Conservation (phyloP, 1,284 basidiomycete species). For the Lignosus rhinocerotis region DNA sequence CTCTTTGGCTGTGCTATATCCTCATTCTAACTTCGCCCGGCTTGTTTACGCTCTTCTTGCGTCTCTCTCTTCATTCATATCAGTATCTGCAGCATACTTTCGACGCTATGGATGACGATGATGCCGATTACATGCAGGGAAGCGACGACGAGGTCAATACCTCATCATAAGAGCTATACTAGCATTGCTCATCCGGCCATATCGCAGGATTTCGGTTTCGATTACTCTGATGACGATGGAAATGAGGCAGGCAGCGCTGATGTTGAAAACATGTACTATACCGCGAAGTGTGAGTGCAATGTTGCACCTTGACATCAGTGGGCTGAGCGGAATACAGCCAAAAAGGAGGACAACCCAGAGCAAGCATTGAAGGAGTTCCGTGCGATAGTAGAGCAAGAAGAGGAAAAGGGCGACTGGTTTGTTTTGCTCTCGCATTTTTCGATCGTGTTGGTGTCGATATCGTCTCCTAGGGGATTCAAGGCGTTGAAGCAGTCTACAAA, state of each 20-base stretch:
- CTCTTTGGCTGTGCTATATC: conserved; percentile 1
- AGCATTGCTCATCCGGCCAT: conserved; percentile 12
- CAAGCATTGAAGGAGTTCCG: conserved; percentile 87
- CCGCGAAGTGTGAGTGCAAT: conserved; percentile 80
- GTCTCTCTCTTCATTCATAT: neutral
- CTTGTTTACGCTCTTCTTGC: neutral
- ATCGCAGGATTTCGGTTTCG: conserved; percentile 90
- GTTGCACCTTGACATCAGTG: neutral
- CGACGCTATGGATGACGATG: conserved; percentile 77
- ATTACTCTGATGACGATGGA: conserved; percentile 91
- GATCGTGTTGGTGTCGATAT: neutral
- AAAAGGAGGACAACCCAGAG: conserved; percentile 91
- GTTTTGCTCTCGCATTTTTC: conserved; percentile 17
- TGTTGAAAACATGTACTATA: conserved; percentile 98
- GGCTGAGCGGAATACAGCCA: conserved; percentile 51
- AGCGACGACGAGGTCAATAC: conserved; percentile 75
- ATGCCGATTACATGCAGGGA: conserved; percentile 88
- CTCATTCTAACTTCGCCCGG: neutral
- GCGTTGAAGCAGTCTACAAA: conserved; percentile 98
- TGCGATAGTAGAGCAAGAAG: conserved; percentile 85
- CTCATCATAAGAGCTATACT: neutral
- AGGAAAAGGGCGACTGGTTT: conserved; percentile 92
- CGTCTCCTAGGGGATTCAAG: conserved; percentile 87
- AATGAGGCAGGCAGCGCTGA: conserved; percentile 84
- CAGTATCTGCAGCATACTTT: neutral